Conservation (phyloP, 2,329 filamentous ascomycete species). For the Stromatinia cepivora region DNA sequence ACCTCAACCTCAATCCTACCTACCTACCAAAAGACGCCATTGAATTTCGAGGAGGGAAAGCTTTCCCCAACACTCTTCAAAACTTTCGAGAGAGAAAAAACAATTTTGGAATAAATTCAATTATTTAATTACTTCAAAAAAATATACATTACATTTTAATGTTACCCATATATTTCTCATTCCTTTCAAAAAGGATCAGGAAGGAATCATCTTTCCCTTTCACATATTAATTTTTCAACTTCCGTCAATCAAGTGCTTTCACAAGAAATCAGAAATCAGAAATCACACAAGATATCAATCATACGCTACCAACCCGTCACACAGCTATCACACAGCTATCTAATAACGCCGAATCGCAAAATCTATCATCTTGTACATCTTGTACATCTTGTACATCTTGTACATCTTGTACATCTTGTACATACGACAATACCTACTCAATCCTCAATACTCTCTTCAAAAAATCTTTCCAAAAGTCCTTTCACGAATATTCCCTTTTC, state of each 20-base stretch:
- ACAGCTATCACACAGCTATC: background rate
- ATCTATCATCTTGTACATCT: background rate
- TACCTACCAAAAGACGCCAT: too few relatives aligned
- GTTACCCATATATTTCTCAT: background rate
- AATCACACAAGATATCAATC: background rate
- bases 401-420: constrained; percentile 2
- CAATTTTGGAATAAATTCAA: background rate
- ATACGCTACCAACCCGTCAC: background rate
- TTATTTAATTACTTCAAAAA: background rate
- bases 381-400: too few relatives aligned
- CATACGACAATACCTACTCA: too few relatives aligned
- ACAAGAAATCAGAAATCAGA: background rate
- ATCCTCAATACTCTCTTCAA: background rate
- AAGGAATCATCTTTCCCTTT: background rate
- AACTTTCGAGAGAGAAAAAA: too few relatives aligned
- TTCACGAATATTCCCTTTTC: background rate
- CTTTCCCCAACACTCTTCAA: background rate
- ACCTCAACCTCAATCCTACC: too few relatives aligned
- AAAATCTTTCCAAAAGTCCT: background rate
- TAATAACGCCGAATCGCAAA: background rate
- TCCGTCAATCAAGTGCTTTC: background rate
- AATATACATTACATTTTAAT: background rate
- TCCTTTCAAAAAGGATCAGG: background rate
- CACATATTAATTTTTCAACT: background rate
- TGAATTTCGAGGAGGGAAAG: background rate